These are phyloP conservation scores for Asterophora lycoperdoides DNA, from an alignment of 768 basidiomycete genomes.

Conservation along the genomic window DNA sequence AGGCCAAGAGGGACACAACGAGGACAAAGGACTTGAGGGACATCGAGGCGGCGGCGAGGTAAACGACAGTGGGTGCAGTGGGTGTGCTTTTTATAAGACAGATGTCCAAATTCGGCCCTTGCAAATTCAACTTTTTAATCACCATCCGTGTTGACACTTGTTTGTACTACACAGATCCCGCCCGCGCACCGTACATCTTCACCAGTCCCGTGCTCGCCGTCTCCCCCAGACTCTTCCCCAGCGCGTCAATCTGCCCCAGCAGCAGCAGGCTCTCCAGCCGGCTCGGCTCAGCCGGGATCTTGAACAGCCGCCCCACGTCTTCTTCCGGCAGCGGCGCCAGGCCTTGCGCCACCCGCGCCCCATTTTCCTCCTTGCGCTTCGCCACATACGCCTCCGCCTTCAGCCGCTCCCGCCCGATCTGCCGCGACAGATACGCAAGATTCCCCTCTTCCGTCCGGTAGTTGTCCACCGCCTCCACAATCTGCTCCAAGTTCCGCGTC, in stretches of 20 bases:
- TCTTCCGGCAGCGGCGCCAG: slow-evolving; percentile 85
- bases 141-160: too few species aligned
- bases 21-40: slow-evolving; percentile 16
- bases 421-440: slow-evolving; percentile 80
- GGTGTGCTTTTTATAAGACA: too few species aligned
- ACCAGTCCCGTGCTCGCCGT: slow-evolving; percentile 62
- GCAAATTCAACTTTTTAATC: too few species aligned
- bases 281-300: slow-evolving; percentile 84
- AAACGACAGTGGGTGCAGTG: too few species aligned
- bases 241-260: slow-evolving; percentile 83
- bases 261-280: slow-evolving; percentile 83
- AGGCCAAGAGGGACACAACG: slow-evolving; percentile 30
- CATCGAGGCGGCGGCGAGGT: too few species aligned
- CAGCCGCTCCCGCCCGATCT: slow-evolving; percentile 81
- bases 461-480: slow-evolving; percentile 79
- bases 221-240: slow-evolving; percentile 71
- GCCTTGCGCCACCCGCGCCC: slow-evolving; percentile 72
- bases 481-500: slow-evolving; percentile 75
- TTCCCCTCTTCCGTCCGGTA: slow-evolving; percentile 92
- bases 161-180: slow-evolving; percentile 16
- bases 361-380: slow-evolving; percentile 90
- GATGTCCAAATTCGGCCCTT: too few species aligned
- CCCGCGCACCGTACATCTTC: slow-evolving; percentile 79
- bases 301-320: slow-evolving; percentile 79
- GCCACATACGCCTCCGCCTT: slow-evolving; percentile 75